Evolutionary conservation across 2,329 filamentous ascomycete genomes (phyloP).

Genomic region (Cladosporium phlei): DNA sequence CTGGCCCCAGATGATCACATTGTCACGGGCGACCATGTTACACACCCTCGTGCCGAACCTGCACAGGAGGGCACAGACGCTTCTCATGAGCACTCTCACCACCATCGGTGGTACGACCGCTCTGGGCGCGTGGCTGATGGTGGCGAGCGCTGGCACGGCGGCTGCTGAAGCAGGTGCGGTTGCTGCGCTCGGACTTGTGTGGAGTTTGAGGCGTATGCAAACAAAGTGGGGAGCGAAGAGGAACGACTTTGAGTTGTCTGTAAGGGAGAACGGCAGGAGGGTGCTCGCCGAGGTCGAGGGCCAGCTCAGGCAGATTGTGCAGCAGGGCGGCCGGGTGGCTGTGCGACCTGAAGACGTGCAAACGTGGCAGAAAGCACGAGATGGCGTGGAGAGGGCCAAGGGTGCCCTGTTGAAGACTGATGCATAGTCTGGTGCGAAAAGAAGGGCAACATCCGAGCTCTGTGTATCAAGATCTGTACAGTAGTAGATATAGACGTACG

Average conservation of each 20-base stretch:
- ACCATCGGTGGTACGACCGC: slow-evolving; percentile 58
- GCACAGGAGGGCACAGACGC: slow-evolving; percentile 42
- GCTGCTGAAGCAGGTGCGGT: slow-evolving; percentile 56
- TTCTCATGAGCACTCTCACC: slow-evolving; percentile 67
- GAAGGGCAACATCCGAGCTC: too few relatives aligned
- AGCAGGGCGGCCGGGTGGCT: slow-evolving; percentile 38
- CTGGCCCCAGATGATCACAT: slow-evolving; percentile 72
- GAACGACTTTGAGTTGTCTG: slow-evolving; percentile 47
- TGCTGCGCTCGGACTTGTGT: slow-evolving; percentile 55
- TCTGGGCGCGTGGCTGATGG: slow-evolving; percentile 52
- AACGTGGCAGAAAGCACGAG: slow-evolving; percentile 39
- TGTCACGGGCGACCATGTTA: slow-evolving; percentile 54
- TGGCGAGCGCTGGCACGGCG: slow-evolving; percentile 48
- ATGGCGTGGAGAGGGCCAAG: slow-evolving; percentile 43
- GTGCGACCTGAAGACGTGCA: slow-evolving; percentile 33
- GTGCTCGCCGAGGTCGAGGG: slow-evolving; percentile 52
- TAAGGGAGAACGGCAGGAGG: slow-evolving; percentile 54
- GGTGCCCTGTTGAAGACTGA: slow-evolving; percentile 39
- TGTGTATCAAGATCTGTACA: not conserved
- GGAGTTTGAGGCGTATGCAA: slow-evolving; percentile 55
- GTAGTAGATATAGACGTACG: not conserved
- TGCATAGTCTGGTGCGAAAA: not conserved
- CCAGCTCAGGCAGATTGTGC: slow-evolving; percentile 43
- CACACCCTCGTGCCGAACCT: slow-evolving; percentile 39
- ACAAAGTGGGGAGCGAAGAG: slow-evolving; percentile 54